Evolutionary conservation across 805 yeast genomes (phyloP), one percentile per base, ranked within the genome.

Genomic region (Kazachstania bromeliacearum): DNA sequence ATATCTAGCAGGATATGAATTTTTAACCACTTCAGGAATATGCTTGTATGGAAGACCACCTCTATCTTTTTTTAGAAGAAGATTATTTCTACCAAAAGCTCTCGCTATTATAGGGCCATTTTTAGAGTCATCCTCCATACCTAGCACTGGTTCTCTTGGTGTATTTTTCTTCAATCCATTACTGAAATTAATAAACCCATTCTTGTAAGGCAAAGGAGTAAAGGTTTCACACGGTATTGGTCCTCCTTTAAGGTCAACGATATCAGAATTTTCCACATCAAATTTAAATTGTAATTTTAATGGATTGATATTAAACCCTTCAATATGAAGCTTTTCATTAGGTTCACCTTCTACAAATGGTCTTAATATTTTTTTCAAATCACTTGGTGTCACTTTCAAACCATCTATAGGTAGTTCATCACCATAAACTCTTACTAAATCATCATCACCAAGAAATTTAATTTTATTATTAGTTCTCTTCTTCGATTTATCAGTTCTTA

Each of bases 301-400:
- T 20, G 50, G 50, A 4, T 24, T 15, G 4, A 43, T 46, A 14
- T 31, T 43, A 7, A 37, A 41, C 34, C 43, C 47, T 19, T 44
- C 51, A 4, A 47, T 23, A 13, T 41, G 37, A n/a, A 48, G 31
- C 12, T 46, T 40, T 42, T 58, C 63, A 28, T 53, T 46, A 7
- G 63, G 61, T 39, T 55, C 59, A 23, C 59, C 60, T 33, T 54
- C 59, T 33, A 47, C 54, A 36, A 55, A 54, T 7, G 62, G 61
- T 36, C 53, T 55, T 15, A 58, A 37, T 2, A 57, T 41, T 27
- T 53, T 55, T 30, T 55, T 55, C 35, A 58, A 39, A 24, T 55
- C 48, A 5, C 34, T 37, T 9, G 62, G 57, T 2, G 60, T 47
- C 10, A 57, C 52, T 17, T 38, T 36, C 25, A 55, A 33, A 22